These are phyloP conservation scores for Ilex asprella DNA, from an alignment of 257 asterid species.

Conservation along the genomic window DNA sequence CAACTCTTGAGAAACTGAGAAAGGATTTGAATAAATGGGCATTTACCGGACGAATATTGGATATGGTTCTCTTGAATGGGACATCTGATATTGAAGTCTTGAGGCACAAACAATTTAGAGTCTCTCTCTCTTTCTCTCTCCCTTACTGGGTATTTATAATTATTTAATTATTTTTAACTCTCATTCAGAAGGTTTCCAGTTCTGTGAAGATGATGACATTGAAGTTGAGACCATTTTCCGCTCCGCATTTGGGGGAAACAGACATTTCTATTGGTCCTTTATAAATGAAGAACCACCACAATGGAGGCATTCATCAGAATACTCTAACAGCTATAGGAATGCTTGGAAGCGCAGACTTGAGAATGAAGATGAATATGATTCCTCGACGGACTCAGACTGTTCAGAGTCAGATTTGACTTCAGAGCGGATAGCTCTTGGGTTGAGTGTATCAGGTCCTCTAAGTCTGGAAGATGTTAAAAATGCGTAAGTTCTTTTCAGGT, in stretches of 20 bases:
- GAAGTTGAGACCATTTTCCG: constrained; percentile 56
- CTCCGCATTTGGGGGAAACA: constrained; percentile 49
- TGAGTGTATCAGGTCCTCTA: constrained; percentile 70
- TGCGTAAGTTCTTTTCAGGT: constrained; percentile 53
- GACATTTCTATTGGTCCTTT: constrained; percentile 49
- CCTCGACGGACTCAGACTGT: constrained; percentile 32
- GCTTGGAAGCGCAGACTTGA: constrained; percentile 25
- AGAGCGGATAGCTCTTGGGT: constrained; percentile 70
- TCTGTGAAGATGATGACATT: constrained; percentile 39
- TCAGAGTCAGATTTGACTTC: constrained; percentile 32
- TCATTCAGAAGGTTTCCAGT: constrained; percentile 45
- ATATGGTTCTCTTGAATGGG: too few species aligned
- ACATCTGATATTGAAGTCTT: too few species aligned
- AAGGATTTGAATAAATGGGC: too few species aligned
- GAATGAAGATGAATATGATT: constrained; percentile 43
- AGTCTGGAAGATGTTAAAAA: constrained; percentile 71
- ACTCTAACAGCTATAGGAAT: constrained; percentile 36
- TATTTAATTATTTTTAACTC: not conserved
- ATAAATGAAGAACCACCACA: constrained; percentile 38
- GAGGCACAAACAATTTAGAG: too few species aligned
- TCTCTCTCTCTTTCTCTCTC: not conserved
- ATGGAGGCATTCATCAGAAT: constrained; percentile 39
- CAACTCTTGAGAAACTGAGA: too few species aligned
- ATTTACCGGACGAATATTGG: too few species aligned
- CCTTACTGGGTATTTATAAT: not conserved